Evolutionary conservation across 108 stramenopile species (phyloP).

Genomic region (Parmales sp.): DNA sequence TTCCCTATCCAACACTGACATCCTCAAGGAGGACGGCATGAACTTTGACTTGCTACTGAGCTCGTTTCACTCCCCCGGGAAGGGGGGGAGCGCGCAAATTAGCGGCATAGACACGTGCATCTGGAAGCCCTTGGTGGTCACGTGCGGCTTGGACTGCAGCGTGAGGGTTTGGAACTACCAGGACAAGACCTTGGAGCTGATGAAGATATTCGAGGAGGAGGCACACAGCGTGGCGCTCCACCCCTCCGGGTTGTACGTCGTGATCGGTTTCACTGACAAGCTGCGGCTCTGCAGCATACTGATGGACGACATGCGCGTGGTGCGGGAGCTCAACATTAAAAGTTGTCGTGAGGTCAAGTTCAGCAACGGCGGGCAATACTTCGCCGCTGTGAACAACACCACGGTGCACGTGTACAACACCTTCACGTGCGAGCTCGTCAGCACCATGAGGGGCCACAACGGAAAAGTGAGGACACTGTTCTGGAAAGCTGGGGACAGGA

Average conservation of each 20-base stretch:
- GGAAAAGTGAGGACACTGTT: constrained; percentile 30
- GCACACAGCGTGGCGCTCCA: constrained; percentile 27
- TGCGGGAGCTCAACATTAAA: constrained; percentile 34
- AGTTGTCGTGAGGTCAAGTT: constrained; percentile 27
- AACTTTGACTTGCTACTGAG: constrained; percentile 24
- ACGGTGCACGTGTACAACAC: constrained; percentile 31
- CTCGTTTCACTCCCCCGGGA: constrained; percentile 24
- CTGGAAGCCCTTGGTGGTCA: constrained; percentile 41
- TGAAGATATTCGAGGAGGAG: constrained; percentile 28
- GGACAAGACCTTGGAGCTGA: constrained; percentile 18
- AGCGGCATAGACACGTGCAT: constrained; percentile 28
- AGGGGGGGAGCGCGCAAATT: constrained; percentile 16
- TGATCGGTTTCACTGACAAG: constrained; percentile 36
- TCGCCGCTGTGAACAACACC: constrained; percentile 35
- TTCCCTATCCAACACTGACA: constrained; percentile 28
- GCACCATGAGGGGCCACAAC: constrained; percentile 43
- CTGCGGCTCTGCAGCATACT: constrained; percentile 45
- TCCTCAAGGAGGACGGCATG: constrained; percentile 28
- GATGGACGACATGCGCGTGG: constrained; percentile 38
- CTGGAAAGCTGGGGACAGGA: constrained; percentile 33
- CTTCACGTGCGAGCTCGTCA: constrained; percentile 31
- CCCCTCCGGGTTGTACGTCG: constrained; percentile 41
- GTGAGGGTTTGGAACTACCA: constrained; percentile 44
- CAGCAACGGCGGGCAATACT: constrained; percentile 42
- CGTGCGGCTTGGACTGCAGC: constrained; percentile 29